Base-by-base conservation (phyloP, 1,284 basidiomycete species). In the Porodaedalea pini region DNA sequence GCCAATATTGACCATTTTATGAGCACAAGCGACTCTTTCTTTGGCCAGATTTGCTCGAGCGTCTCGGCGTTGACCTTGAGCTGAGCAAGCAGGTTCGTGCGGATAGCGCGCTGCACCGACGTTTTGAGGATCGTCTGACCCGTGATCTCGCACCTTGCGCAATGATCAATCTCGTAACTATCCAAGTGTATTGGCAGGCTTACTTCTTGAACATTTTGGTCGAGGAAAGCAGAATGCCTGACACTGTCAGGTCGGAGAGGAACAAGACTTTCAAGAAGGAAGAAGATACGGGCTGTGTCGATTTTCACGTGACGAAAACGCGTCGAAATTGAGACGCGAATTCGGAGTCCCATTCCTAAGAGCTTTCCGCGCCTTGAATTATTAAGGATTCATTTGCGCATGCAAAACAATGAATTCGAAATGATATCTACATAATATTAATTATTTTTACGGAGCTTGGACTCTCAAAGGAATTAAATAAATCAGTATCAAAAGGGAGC, bases 121-220 rank as follows among this genome's bases (percentile, higher is more conserved):
- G 93, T 89, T 74, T 99, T 99, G 63, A 98, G 82, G 56, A 91
- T 91, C n/a, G 94, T 95, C 65, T 95, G 93, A 23, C 90, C 88
- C 39, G 93, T 82, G 62, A 99, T 85, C 69, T 99, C 96, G 34
- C 88, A 97, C 73, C 94, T 96, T 29, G 13, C n/a, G 2, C n/a
- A 2, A 11, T 5, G 11, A 45, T n/a, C 11, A 27, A n/a, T 31
- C n/a, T 44, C 19, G 13, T 11, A 6, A 3, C 17, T 1, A 17
- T 4, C 6, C 5, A 29, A 11, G 6, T 43, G n/a, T 19, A 31
- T 25, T 31, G 8, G 19, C 10, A 10, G 32, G 34, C 34, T 37
- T 56, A 64, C 63, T 63, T 64, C 47, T 64, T 64, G 49, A 64
- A 64, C 63, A 64, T 64, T 25, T 37, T 43, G 45, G 15, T 47